Evolutionary conservation across 2,329 filamentous ascomycete species (phyloP).

Genomic region (Fusarium musae): DNA sequence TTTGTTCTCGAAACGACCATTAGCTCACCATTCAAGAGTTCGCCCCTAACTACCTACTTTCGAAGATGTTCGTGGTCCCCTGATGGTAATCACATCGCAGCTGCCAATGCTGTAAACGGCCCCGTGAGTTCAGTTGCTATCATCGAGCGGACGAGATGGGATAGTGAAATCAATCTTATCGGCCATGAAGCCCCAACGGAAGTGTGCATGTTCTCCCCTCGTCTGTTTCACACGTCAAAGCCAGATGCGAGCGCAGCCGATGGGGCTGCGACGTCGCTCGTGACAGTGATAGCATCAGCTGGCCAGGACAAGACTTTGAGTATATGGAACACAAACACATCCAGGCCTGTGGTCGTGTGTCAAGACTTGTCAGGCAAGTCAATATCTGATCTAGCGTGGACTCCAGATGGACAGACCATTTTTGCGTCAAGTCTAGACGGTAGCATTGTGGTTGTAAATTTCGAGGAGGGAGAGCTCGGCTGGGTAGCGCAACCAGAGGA

Average conservation of each 20-base stretch:
- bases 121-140: constrained; percentile 98
- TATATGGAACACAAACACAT: constrained; percentile 97
- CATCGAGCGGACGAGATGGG: constrained; percentile 91
- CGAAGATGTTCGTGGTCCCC: constrained; percentile 97
- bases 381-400: constrained; percentile 94
- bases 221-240: constrained; percentile 82
- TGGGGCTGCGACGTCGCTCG: constrained; percentile 60
- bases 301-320: constrained; percentile 97
- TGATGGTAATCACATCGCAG: constrained; percentile 95
- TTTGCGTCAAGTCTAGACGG: constrained; percentile 92
- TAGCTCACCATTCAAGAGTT: constrained; percentile 85
- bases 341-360: constrained; percentile 87
- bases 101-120: constrained; percentile 95
- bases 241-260: constrained; percentile 65
- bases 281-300: constrained; percentile 96
- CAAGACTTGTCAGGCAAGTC: constrained; percentile 91
- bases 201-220: constrained; percentile 95
- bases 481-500: constrained; percentile 88
- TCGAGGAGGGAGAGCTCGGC: constrained; percentile 87
- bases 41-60: constrained; percentile 96
- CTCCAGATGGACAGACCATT: constrained; percentile 87
- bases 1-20: constrained; percentile 96
- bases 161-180: constrained; percentile 96
- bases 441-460: constrained; percentile 82
- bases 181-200: constrained; percentile 97